phyloP scores from a whole-genome alignment of 768 basidiomycete genomes.

The Trametes cubensis region DNA sequence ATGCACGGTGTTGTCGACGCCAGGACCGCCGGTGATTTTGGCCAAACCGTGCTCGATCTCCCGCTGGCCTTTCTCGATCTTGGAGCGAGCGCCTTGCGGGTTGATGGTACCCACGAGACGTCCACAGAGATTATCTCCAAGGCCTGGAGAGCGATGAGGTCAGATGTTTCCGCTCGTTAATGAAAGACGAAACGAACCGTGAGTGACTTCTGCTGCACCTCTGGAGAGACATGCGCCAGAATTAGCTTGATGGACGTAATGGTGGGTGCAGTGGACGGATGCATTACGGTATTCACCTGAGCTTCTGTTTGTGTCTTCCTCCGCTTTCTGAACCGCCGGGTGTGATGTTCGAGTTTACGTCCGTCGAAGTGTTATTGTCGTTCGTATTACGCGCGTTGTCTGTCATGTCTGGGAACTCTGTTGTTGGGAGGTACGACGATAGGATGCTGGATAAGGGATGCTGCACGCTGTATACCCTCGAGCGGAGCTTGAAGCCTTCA shows the following conservation, averaged over 20 bases:
- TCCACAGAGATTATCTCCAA: conserved; percentile 24
- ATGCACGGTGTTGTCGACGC: background rate
- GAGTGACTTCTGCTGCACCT: conserved; percentile 18
- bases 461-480: no score
- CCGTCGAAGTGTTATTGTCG: background rate
- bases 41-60: conserved; percentile 24
- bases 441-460: no score
- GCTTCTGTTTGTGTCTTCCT: conserved; percentile 8
- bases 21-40: conserved; percentile 14
- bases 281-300: background rate
- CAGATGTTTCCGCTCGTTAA: background rate
- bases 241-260: background rate
- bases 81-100: conserved; percentile 4
- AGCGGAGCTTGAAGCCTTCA: no score
- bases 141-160: conserved; percentile 1
- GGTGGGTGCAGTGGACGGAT: background rate
- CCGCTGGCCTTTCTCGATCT: conserved; percentile 11
- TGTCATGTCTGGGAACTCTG: background rate
- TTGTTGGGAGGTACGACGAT: background rate
- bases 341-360: no score
- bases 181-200: conserved; percentile 10
- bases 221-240: background rate
- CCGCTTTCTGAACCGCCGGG: background rate
- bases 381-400: conserved; percentile 1
- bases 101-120: conserved; percentile 18